These are phyloP conservation scores for Rhodotorula sp. DNA, from an alignment of 1,284 basidiomycete species.

Conservation along the genomic window DNA sequence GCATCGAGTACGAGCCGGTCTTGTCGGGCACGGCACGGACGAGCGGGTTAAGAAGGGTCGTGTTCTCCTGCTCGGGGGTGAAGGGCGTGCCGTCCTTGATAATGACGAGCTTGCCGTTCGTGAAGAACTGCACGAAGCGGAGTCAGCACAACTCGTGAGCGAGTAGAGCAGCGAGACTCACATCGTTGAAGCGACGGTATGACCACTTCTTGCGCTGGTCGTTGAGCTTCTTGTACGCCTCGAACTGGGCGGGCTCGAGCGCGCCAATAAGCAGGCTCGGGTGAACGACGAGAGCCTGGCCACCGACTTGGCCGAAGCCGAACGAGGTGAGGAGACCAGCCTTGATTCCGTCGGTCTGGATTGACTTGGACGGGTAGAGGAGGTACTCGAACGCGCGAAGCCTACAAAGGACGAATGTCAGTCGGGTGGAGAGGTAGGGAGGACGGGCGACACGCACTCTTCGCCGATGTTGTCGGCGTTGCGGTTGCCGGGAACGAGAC, in stretches of 20 bases:
- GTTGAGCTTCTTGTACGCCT: slow-evolving; percentile 71
- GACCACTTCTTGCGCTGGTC: slow-evolving; percentile 66
- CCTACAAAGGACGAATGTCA: background rate
- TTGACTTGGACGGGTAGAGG: slow-evolving; percentile 92
- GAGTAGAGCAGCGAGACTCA: slow-evolving; percentile 3
- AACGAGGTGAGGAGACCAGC: slow-evolving; percentile 70
- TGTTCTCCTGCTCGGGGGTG: slow-evolving; percentile 76
- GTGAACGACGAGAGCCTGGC: slow-evolving; percentile 81
- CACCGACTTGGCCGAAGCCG: slow-evolving; percentile 99
- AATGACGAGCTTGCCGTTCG: slow-evolving; percentile 83
- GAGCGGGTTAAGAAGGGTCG: slow-evolving; percentile 77
- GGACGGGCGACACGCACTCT: slow-evolving; percentile 49
- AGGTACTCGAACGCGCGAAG: slow-evolving; percentile 87
- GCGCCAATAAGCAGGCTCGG: slow-evolving; percentile 85
- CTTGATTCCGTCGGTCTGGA: slow-evolving; percentile 87
- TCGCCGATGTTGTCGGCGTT: slow-evolving; percentile 89
- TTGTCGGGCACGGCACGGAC: slow-evolving; percentile 78
- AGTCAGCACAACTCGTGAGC: background rate
- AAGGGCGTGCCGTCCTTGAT: slow-evolving; percentile 96
- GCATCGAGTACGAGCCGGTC: slow-evolving; percentile 82
- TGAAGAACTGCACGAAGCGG: slow-evolving; percentile 56
- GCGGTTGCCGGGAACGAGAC: slow-evolving; percentile 93
- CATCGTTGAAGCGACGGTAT: slow-evolving; percentile 91
- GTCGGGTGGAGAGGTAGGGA: background rate
- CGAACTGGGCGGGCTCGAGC: slow-evolving; percentile 69